These are phyloP conservation scores for Kodamaea restingae DNA, from an alignment of 805 yeast genomes.

Conservation along the genomic window DNA sequence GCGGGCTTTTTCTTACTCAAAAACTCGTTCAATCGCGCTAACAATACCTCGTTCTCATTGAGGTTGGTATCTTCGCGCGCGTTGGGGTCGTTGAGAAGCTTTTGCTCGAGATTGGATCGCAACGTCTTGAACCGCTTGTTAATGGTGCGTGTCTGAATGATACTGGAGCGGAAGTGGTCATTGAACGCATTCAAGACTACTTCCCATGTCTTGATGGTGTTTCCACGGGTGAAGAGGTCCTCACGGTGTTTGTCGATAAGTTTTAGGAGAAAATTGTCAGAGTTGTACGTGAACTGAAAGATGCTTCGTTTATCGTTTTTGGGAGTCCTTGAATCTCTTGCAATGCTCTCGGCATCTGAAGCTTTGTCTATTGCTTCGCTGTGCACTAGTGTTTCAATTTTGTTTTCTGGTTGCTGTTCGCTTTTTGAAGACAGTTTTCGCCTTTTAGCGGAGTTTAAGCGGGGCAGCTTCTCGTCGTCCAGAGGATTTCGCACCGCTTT, in stretches of 20 bases:
- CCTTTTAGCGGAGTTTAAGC: too few relatives aligned
- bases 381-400: not conserved
- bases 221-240: constrained; percentile 24
- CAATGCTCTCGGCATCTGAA: not conserved
- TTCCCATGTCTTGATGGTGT: constrained; percentile 25
- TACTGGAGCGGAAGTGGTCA: constrained; percentile 13
- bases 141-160: constrained; percentile 24
- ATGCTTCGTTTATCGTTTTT: constrained; percentile 9
- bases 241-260: constrained; percentile 17
- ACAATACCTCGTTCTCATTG: constrained; percentile 23
- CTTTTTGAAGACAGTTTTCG: too few relatives aligned
- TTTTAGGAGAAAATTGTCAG: constrained; percentile 19
- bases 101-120: constrained; percentile 18
- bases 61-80: constrained; percentile 10
- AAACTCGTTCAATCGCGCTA: constrained; percentile 16
- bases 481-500: too few relatives aligned
- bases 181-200: constrained; percentile 21
- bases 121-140: constrained; percentile 22
- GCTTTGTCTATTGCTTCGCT: not conserved
- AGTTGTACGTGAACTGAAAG: constrained; percentile 24
- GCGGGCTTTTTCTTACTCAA: constrained; percentile 8
- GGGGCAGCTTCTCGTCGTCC: too few relatives aligned
- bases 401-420: too few relatives aligned
- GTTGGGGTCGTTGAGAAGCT: constrained; percentile 10
- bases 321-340: not conserved